These are phyloP conservation scores for Botrytis deweyae DNA, from an alignment of 2,329 filamentous ascomycete species.

Conservation along the genomic window DNA sequence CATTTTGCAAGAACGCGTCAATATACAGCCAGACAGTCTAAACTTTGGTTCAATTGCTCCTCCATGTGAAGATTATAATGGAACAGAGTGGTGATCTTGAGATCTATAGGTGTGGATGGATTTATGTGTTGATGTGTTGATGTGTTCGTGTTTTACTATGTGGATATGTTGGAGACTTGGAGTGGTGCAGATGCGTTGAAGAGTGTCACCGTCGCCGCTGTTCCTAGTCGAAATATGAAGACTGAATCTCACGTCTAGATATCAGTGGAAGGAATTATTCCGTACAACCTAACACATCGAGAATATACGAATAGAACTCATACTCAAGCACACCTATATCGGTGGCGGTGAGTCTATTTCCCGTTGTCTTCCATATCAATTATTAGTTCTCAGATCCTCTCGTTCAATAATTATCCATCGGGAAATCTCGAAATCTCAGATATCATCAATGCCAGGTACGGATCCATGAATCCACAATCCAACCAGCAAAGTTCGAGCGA, in stretches of 20 bases:
- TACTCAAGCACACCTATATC: neutral
- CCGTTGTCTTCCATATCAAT: neutral
- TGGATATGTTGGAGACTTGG: neutral
- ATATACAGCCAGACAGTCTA: neutral
- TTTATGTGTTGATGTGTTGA: neutral
- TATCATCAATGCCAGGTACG: constrained; percentile 14
- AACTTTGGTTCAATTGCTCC: neutral
- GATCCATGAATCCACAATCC: neutral
- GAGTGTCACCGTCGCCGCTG: neutral
- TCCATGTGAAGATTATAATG: neutral
- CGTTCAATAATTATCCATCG: constrained; percentile 3
- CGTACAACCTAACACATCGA: neutral
- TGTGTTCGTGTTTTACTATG: neutral
- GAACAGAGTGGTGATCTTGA: neutral
- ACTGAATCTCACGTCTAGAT: neutral
- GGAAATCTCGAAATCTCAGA: constrained; percentile 15
- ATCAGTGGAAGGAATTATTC: neutral
- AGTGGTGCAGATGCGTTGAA: neutral
- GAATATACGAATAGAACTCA: neutral
- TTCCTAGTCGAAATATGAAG: neutral
- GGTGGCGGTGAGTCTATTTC: neutral
- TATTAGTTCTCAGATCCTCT: neutral
- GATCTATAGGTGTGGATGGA: neutral
- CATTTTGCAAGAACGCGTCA: neutral
- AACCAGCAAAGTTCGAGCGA: neutral